Evolutionary conservation across 1,284 basidiomycete species (phyloP), one percentile per base, ranked within the genome.

Genomic region (Porodaedalea pini): DNA sequence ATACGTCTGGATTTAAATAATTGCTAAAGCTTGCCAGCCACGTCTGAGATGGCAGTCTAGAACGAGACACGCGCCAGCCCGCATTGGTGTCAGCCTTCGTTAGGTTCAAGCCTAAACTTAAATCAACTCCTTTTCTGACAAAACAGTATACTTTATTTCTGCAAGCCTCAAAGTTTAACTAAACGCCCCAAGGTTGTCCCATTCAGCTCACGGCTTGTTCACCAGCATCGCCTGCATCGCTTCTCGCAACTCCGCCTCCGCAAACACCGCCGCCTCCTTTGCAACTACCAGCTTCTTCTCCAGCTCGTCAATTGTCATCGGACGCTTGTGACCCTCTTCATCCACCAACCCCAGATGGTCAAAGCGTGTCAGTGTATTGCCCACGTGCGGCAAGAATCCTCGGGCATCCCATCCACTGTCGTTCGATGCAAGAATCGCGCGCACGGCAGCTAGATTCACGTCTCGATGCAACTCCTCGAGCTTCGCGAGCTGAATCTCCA

Each of bases 401-500:
- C 79, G 73, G 13, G 78, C 76, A 67, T 90, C 88, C 89, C 89
- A 92, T n/a, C 90, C 89, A 60, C 78, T 83, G 70, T 92, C 90
- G 63, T 90, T 92, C 74, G 90, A 87, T 1, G 84, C 80, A 31
- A 92, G 76, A 23, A 91, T 85, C 7, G 89, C 88, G 27, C 86
- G 82, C 27, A 90, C 88, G 4, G 90, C 90, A 4, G 90, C 89
- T 1, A 82, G 88, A 69, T 92, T 92, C 69, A 92, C 91, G 64
- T 92, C 89, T 11, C 88, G 85, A 65, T 92, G 89, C 27, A 92
- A 75, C 65, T 90, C 89, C 69, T 92, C 89, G 43, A 92, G 75
- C 68, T 92, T 91, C 1, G 88, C 88, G 15, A 92, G 71, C 67
- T 92, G 90, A 27, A 90, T 86, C 70, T 92, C 89, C 90, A 92